Conservation (phyloP, 1,284 basidiomycete genomes). For the Anthracocystis setariae region DNA sequence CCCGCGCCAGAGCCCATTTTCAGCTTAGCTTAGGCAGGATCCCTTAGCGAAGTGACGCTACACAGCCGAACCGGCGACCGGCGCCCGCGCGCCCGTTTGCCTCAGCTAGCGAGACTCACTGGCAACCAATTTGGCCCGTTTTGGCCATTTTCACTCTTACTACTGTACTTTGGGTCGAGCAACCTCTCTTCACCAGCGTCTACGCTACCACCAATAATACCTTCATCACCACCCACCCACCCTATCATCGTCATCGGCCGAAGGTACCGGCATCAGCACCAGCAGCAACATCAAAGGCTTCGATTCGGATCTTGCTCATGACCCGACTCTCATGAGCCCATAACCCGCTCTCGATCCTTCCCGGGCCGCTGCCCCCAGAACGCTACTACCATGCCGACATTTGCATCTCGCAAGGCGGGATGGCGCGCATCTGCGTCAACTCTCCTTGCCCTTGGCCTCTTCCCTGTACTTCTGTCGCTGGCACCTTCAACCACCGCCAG, state of each 20-base stretch:
- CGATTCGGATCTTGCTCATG: not conserved
- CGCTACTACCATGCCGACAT: not conserved
- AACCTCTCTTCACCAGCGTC: too few relatives aligned
- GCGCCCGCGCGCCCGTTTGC: too few relatives aligned
- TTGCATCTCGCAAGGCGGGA: not conserved
- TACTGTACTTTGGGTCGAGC: too few relatives aligned
- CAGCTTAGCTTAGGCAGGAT: not conserved
- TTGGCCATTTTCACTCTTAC: too few relatives aligned
- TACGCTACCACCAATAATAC: not conserved
- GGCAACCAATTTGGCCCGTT: too few relatives aligned
- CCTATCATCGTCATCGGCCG: too few relatives aligned
- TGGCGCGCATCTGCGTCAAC: conserved; percentile 12
- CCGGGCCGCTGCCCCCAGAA: conserved; percentile 6
- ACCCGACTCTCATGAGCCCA: not conserved
- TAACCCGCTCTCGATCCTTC: not conserved
- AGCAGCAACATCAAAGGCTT: too few relatives aligned
- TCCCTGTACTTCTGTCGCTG: conserved; percentile 4
- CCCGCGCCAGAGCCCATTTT: not conserved
- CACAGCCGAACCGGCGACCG: not conserved
- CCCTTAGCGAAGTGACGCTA: not conserved
- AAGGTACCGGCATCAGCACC: too few relatives aligned
- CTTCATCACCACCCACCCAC: not conserved
- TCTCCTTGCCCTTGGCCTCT: not conserved
- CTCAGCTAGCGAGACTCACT: too few relatives aligned
- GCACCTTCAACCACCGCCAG: conserved; percentile 6